Base-by-base conservation (phyloP, 129 eudicot species). In the Helianthus tuberosus region DNA sequence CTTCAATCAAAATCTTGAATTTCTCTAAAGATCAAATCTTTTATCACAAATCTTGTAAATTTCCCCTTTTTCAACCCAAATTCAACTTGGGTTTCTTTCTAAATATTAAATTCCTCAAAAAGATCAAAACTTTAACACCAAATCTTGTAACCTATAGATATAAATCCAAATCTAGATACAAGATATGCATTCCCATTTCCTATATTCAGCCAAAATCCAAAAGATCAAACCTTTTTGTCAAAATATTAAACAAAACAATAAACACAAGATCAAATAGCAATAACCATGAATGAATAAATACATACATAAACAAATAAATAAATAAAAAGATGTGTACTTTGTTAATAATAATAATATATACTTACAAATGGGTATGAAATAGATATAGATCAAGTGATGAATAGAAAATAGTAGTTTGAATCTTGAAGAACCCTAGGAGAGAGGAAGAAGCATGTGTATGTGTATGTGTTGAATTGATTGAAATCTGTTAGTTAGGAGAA, bases 401-500 rank as follows among this genome's bases (percentile, higher is more conserved):
- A 43, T 43, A 43, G 10, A 43, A 43, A 43, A 43, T 8, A 43
- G 69, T 6, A 8, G 49, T 46, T 8, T 48, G 53, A 27, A 65
- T 65, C 29, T 73, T 10, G 53, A 74, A 20, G 66, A 63, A 47
- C 75, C 70, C 69, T 62, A 53, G 54, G 49, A 60, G 61, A 62
- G 49, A 62, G 70, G 20, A 44, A 58, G 85, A 76, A 41, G 81
- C 73, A 74, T 73, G 75, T 77, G 53, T 79, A 27, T 27, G 32
- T 27, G 1, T 27, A 74, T 68, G 75, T 62, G 74, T 72, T 78
- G 69, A 25, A 38, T 67, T 75, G 59, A 69, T 51, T 63, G 49
- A 73, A 73, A 73, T 70, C 78, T 58, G 78, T 78, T 69, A 32
- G 6, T 6, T 43, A 43, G 84, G 71, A 74, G 77, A 55, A 53